Evolutionary conservation across 148 eudicot genomes (phyloP).

Genomic region (Vaccinium myrtillus): DNA sequence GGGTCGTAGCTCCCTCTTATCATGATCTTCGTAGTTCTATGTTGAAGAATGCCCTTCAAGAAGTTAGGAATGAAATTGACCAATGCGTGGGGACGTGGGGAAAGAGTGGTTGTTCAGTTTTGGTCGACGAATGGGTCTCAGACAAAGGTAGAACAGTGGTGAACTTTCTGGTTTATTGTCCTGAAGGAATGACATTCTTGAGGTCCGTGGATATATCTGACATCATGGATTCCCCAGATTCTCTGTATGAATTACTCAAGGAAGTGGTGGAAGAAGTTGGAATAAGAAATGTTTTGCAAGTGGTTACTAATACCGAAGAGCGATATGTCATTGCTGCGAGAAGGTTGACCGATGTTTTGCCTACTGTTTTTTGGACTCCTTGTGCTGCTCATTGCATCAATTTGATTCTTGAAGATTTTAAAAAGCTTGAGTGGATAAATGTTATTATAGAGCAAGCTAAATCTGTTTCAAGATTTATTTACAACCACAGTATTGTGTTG

Average conservation of each 20-base stretch:
- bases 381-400: constrained; percentile 68
- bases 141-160: constrained; percentile 54
- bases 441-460: constrained; percentile 63
- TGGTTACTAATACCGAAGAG: constrained; percentile 66
- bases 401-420: constrained; percentile 72
- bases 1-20: constrained; percentile 59
- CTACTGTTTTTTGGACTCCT: constrained; percentile 84
- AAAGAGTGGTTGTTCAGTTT: constrained; percentile 66
- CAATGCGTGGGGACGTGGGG: constrained; percentile 65
- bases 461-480: constrained; percentile 74
- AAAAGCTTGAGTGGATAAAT: constrained; percentile 61
- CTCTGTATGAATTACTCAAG: constrained; percentile 55
- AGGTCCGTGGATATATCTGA: constrained; percentile 71
- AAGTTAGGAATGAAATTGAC: constrained; percentile 65
- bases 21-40: constrained; percentile 78
- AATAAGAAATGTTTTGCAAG: constrained; percentile 71
- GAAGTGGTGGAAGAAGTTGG: constrained; percentile 85
- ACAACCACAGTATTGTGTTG: constrained; percentile 61
- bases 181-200: constrained; percentile 73
- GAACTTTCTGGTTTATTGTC: constrained; percentile 62
- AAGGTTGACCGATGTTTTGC: constrained; percentile 53
- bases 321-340: constrained; percentile 62
- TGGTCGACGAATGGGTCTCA: constrained; percentile 63
- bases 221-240: constrained; percentile 44
- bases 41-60: constrained; percentile 69